Conservation (phyloP, 177 flowering plant genomes). For the Vitis hybrid region DNA sequence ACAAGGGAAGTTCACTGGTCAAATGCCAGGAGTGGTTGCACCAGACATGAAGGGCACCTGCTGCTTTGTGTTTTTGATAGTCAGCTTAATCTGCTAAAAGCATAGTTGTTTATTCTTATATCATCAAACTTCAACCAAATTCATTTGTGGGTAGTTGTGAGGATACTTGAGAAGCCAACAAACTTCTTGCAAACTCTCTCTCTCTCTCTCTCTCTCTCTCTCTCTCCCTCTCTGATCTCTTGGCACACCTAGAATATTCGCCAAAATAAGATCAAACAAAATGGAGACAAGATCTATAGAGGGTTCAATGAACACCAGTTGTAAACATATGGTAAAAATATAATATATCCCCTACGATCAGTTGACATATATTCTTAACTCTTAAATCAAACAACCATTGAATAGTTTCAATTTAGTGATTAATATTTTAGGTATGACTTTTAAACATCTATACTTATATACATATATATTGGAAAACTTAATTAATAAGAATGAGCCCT, state of each 20-base stretch:
- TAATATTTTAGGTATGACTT: no score
- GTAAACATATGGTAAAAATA: neutral
- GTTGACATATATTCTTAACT: neutral
- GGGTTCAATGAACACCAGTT: slow-evolving; percentile 17
- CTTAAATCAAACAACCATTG: neutral
- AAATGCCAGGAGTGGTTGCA: slow-evolving; percentile 21
- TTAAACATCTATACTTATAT: no score
- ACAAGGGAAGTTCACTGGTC: slow-evolving; percentile 10
- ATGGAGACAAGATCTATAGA: slow-evolving; percentile 9
- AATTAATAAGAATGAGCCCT: no score
- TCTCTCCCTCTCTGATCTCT: slow-evolving; percentile 5
- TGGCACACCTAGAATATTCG: slow-evolving; percentile 14
- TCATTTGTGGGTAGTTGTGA: slow-evolving; percentile 17
- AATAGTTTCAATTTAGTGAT: no score
- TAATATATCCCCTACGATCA: neutral
- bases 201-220: slow-evolving; percentile 9
- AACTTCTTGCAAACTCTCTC: slow-evolving; percentile 1
- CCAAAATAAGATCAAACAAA: neutral
- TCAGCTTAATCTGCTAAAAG: slow-evolving; percentile 6
- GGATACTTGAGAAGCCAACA: slow-evolving; percentile 15
- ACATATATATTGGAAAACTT: no score
- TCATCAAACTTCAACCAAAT: slow-evolving; percentile 10
- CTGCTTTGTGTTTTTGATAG: slow-evolving; percentile 3
- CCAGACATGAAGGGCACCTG: slow-evolving; percentile 14
- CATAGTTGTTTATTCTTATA: neutral